Conservation (phyloP, 2,329 filamentous ascomycete genomes). For the Pochonia chlamydosporia region DNA sequence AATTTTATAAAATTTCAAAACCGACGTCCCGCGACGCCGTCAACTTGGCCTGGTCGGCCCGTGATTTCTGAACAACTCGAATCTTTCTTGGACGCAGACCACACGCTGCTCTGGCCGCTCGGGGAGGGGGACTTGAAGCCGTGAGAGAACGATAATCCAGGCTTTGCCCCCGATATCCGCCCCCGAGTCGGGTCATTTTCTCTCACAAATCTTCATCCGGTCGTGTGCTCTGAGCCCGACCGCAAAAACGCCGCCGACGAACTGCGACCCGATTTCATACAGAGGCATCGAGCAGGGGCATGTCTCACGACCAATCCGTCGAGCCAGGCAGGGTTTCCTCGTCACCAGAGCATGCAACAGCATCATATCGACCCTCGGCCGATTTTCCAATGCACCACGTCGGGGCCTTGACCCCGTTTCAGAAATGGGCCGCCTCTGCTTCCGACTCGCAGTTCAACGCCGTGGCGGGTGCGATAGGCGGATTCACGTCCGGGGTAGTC, state of each 20-base stretch:
- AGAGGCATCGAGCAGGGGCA: conserved; percentile 24
- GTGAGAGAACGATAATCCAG: not conserved
- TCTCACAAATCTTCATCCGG: not conserved
- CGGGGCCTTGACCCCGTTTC: conserved; percentile 35
- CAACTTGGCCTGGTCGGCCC: conserved; percentile 6
- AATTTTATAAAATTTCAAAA: not conserved
- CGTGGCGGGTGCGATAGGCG: conserved; percentile 79
- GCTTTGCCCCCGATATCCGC: not conserved
- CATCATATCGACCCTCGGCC: conserved; percentile 26
- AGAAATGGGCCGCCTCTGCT: conserved; percentile 51
- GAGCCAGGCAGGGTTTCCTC: conserved; percentile 22
- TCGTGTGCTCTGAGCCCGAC: not conserved
- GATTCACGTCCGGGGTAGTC: conserved; percentile 87
- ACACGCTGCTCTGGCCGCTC: conserved; percentile 1
- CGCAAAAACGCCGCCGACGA: not conserved
- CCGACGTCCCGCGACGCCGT: not conserved
- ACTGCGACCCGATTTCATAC: not conserved
- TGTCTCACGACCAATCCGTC: conserved; percentile 46
- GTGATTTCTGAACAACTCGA: not conserved
- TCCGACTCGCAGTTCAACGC: conserved; percentile 69
- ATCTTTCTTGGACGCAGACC: not conserved
- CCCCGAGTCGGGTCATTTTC: conserved; percentile 1
- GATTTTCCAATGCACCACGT: conserved; percentile 26
- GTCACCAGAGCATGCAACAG: conserved; percentile 30
- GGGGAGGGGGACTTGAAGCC: conserved; percentile 6